Evolutionary conservation across 768 basidiomycete species (phyloP), one percentile per base, ranked within the genome.

Genomic region (Botryobasidium botryosum): DNA sequence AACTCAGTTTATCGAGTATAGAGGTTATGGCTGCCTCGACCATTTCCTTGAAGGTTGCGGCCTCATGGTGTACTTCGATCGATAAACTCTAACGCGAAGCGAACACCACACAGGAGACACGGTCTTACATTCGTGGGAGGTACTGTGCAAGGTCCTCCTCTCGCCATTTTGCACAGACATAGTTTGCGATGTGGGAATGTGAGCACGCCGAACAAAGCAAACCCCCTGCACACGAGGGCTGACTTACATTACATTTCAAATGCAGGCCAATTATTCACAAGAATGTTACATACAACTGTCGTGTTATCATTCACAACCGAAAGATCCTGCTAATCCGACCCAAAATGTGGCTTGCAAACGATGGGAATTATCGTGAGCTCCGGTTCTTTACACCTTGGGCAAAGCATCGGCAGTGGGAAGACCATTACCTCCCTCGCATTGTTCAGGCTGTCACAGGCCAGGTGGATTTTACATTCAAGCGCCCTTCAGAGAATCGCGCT

Each of bases 311-410:
- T 35, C 72, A 87, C 56, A 69, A 90, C 62, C 69, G 75, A 45
- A 72, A 85, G 63, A 90, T 99, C 48, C 63, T 96, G 1, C 75
- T 96, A 50, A 97, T 99, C 51, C 77, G 94, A 20, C 94, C 94
- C 0, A 99, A 97, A 66, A 91, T 99, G 91, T 99, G 94, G 94
- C 68, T 99, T 36, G 94, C 94, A 1, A 97, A 97, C 57, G 88
- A 94, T 55, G 94, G 94, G 3, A 97, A 97, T 57, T 99, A 99
- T 60, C 81, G 94, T 52, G 67, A 69, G 61, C 64, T 81, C 55
- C 65, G 82, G 12, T 85, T 87, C 59, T 99, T 99, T 55, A 88
- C 92, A 2, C 90, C 94, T 0, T 99, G 94, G 92, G 64, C 66
- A 56, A 92, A 90, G 57, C 83, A 84, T 56, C 72, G 78, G 25